Percentiles rank a stretch among this genome's conserved stretches.
Evolutionary conservation across 2,329 filamentous ascomycete species (phyloP).

Genomic region (Colletotrichum truncatum): DNA sequence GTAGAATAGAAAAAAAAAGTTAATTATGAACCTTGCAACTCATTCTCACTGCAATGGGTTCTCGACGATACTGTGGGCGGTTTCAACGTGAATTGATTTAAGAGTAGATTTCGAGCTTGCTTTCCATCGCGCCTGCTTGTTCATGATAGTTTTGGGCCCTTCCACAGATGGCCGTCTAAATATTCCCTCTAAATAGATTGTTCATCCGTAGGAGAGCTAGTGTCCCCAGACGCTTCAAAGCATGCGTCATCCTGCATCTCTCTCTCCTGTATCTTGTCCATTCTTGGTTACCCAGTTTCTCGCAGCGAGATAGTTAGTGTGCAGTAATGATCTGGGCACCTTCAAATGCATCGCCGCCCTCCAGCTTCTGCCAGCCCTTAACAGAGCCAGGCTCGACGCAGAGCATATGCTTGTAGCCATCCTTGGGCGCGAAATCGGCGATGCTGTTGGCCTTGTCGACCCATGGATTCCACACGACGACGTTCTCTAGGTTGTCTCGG

Average conservation of each 20-base stretch:
- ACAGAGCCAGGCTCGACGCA: slow-evolving; percentile 94
- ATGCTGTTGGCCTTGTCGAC: slow-evolving; percentile 83
- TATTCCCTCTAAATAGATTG: neutral
- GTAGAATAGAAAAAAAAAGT: neutral
- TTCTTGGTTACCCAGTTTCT: too few species aligned
- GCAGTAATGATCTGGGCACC: slow-evolving; percentile 64
- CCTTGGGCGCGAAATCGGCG: slow-evolving; percentile 87
- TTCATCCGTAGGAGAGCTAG: neutral
- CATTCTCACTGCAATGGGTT: too few species aligned
- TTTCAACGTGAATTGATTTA: slow-evolving; percentile 24
- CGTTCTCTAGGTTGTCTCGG: slow-evolving; percentile 85
- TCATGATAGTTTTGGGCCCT: slow-evolving; percentile 4
- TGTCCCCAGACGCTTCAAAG: neutral
- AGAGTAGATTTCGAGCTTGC: slow-evolving; percentile 12
- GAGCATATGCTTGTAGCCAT: slow-evolving; percentile 92
- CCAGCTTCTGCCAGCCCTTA: slow-evolving; percentile 82
- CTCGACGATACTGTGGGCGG: neutral
- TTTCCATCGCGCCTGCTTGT: slow-evolving; percentile 15
- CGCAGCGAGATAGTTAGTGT: neutral
- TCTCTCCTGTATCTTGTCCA: neutral
- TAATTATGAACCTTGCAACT: neutral
- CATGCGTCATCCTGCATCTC: neutral
- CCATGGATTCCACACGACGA: slow-evolving; percentile 99
- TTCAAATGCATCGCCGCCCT: slow-evolving; percentile 77
- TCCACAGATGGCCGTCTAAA: slow-evolving; percentile 10